Conservation (phyloP, 768 basidiomycete genomes). For the Neoboletus brunneissimus region DNA sequence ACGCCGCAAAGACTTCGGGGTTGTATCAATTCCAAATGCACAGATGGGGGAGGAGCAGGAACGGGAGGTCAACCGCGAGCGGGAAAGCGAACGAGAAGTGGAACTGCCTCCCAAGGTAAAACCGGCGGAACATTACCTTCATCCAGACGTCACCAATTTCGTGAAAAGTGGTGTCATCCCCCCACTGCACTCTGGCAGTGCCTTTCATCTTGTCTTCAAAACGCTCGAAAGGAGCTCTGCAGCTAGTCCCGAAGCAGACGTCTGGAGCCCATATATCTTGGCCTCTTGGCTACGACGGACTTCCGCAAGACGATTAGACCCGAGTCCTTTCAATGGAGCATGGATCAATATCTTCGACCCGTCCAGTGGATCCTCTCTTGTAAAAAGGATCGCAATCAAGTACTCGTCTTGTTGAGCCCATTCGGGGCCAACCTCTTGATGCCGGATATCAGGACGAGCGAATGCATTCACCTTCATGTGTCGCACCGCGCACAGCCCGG, state of each 20-base stretch:
- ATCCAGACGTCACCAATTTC: constrained; percentile 14
- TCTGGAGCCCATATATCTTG: constrained; percentile 13
- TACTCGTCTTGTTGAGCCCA: constrained; percentile 8
- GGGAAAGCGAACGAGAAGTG: constrained; percentile 38
- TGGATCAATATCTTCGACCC: constrained; percentile 18
- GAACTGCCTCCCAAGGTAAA: constrained; percentile 32
- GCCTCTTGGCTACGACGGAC: constrained; percentile 10
- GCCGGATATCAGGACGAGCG: constrained; percentile 33
- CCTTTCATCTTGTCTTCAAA: constrained; percentile 20
- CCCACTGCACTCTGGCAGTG: background rate
- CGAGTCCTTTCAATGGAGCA: background rate
- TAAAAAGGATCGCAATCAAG: background rate
- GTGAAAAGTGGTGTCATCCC: constrained; percentile 28
- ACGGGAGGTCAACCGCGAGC: constrained; percentile 28
- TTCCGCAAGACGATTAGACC: constrained; percentile 7
- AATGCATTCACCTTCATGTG: constrained; percentile 36
- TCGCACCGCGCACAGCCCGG: constrained; percentile 37
- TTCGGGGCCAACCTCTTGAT: constrained; percentile 39
- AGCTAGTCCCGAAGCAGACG: constrained; percentile 15
- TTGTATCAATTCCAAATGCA: too few species aligned
- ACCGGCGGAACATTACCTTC: constrained; percentile 16
- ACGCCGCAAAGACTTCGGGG: too few species aligned
- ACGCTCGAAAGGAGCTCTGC: background rate
- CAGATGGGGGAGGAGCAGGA: too few species aligned
- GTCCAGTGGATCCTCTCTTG: constrained; percentile 24